These are phyloP conservation scores for Candida vaughaniae DNA, from an alignment of 805 yeast genomes.

Conservation along the genomic window DNA sequence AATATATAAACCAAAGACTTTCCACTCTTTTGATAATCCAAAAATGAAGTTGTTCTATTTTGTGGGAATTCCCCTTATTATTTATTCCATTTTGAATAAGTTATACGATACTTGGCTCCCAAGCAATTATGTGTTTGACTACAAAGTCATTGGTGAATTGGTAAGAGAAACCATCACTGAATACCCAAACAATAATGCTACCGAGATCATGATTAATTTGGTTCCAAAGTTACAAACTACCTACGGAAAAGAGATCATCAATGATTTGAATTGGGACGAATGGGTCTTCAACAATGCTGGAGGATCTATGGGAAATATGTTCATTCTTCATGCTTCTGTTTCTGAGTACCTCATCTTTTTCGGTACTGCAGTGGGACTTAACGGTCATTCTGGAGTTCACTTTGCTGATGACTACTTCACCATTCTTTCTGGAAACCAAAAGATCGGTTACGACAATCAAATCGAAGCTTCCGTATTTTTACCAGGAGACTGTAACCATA, in stretches of 20 bases:
- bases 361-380: conserved; percentile 92
- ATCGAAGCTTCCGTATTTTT: conserved; percentile 65
- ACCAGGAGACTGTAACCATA: conserved; percentile 87
- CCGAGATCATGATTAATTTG: conserved; percentile 61
- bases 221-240: conserved; percentile 54
- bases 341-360: conserved; percentile 91
- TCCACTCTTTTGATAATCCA: no score
- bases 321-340: conserved; percentile 90
- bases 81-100: conserved; percentile 29
- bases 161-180: conserved; percentile 53
- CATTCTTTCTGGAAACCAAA: conserved; percentile 76
- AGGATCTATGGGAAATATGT: conserved; percentile 97
- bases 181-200: conserved; percentile 58
- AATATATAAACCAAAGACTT: no score
- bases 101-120: conserved; percentile 65
- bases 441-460: conserved; percentile 67
- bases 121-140: conserved; percentile 66
- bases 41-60: conserved; percentile 27
- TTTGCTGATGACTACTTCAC: conserved; percentile 98
- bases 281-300: conserved; percentile 99
- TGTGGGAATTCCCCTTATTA: conserved; percentile 21
- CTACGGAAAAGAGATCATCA: conserved; percentile 70
- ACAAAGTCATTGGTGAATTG: conserved; percentile 54
- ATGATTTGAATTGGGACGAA: conserved; percentile 69
- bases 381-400: conserved; percentile 94